These are phyloP conservation scores for Lathyrus oleraceus DNA, from an alignment of 306 rosid species.

Conservation along the genomic window DNA sequence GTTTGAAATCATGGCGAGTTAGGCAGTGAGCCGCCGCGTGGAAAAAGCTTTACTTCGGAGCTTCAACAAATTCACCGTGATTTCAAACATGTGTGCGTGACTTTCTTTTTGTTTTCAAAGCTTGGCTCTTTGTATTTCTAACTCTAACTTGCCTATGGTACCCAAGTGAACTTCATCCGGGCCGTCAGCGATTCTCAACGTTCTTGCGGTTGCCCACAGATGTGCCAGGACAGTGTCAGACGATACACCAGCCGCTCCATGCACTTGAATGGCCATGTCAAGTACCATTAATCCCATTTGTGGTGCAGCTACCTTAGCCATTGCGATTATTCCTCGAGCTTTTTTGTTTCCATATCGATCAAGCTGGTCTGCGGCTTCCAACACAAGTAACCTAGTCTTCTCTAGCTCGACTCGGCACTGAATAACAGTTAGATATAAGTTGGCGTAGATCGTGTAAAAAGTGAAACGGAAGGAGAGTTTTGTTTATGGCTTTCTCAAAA, in stretches of 20 bases:
- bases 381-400: conserved; percentile 76
- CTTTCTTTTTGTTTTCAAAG: conserved; percentile 47
- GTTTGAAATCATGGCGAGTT: too few relatives aligned
- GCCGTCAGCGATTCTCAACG: conserved; percentile 92
- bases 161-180: conserved; percentile 98
- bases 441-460: conserved; percentile 4
- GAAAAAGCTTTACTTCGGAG: background rate
- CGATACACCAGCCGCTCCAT: conserved; percentile 86
- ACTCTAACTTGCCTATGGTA: conserved; percentile 88
- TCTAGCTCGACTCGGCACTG: conserved; percentile 94
- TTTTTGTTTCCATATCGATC: conserved; percentile 83
- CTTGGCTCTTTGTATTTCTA: conserved; percentile 74
- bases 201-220: conserved; percentile 90
- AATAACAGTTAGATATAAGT: conserved; percentile 10
- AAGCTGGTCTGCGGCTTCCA: conserved; percentile 94
- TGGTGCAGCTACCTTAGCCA: conserved; percentile 97
- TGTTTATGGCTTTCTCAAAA: conserved; percentile 17
- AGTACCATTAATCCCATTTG: conserved; percentile 85
- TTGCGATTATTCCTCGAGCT: conserved; percentile 88
- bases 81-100: background rate
- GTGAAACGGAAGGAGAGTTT: conserved; percentile 18
- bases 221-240: conserved; percentile 89
- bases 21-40: background rate
- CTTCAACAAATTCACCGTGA: background rate
- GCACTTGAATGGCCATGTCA: conserved; percentile 98